These are phyloP conservation scores for Penicillium polonicum DNA, from an alignment of 2,329 filamentous ascomycete species.

Conservation along the genomic window DNA sequence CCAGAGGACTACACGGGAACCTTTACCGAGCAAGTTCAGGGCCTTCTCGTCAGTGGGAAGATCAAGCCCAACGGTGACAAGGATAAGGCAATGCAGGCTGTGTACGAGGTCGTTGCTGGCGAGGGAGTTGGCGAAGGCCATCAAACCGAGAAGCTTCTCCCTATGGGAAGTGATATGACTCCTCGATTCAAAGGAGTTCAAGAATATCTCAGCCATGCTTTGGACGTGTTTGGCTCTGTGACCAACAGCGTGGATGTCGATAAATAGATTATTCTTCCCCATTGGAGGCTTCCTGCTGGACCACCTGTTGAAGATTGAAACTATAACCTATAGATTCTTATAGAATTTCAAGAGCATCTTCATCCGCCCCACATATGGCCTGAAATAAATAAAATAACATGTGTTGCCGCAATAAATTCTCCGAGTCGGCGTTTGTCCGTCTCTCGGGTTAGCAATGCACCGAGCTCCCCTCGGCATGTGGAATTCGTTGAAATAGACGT, in stretches of 20 bases:
- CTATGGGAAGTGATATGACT: not conserved
- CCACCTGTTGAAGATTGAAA: not conserved
- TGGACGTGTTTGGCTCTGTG: not conserved
- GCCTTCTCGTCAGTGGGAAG: not conserved
- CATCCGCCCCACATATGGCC: no score
- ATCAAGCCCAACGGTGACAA: not conserved
- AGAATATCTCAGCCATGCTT: not conserved
- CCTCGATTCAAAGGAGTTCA: not conserved
- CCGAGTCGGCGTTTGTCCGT: conserved; percentile 3
- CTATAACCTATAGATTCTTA: no score
- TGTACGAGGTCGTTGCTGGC: not conserved
- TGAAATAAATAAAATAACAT: not conserved
- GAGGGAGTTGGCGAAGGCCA: not conserved
- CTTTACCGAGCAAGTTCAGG: not conserved
- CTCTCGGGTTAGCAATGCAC: conserved; percentile 33
- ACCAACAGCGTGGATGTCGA: not conserved
- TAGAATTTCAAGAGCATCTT: not conserved
- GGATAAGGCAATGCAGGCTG: not conserved
- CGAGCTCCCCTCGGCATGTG: conserved; percentile 22
- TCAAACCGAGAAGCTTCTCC: not conserved
- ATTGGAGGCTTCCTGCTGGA: not conserved
- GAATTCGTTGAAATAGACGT: conserved; percentile 3
- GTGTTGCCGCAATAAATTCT: not conserved
- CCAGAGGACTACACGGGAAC: not conserved
- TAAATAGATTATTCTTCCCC: not conserved